phyloP scores from a whole-genome alignment of 75 land plant species.

The Ceratopteris richardii region DNA sequence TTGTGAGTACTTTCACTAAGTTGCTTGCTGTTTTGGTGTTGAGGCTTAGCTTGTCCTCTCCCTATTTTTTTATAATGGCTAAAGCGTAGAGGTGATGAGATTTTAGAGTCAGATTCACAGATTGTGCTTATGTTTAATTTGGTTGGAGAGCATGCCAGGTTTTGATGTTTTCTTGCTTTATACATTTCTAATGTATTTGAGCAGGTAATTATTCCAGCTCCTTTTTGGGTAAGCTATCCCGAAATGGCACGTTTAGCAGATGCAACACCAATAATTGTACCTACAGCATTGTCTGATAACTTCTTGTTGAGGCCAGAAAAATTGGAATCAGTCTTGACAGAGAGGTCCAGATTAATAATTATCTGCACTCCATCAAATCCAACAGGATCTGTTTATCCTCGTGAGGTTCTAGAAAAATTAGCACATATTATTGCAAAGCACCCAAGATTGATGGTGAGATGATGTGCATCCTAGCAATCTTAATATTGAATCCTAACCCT shows the following conservation, averaged over 20 bases:
- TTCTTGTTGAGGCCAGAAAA: constrained; percentile 78
- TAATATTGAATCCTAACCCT: too few species aligned
- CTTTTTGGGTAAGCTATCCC: constrained; percentile 95
- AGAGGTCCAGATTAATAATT: constrained; percentile 84
- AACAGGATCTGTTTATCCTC: constrained; percentile 90
- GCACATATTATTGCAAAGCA: constrained; percentile 79
- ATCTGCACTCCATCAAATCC: constrained; percentile 95
- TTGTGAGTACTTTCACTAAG: too few species aligned
- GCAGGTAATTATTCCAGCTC: constrained; percentile 95
- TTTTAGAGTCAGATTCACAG: too few species aligned
- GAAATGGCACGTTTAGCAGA: constrained; percentile 89
- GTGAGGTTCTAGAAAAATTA: constrained; percentile 62
- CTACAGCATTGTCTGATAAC: constrained; percentile 58
- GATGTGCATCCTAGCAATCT: neutral
- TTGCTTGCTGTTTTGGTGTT: too few species aligned
- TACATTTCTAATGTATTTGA: neutral
- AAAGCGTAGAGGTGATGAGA: too few species aligned
- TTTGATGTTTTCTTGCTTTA: too few species aligned
- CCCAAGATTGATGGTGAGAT: constrained; percentile 77
- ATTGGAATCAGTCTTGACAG: constrained; percentile 57
- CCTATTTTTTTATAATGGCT: too few species aligned
- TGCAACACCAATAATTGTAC: constrained; percentile 79
- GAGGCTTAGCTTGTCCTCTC: too few species aligned
- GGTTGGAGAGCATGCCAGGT: too few species aligned
- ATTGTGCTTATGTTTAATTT: too few species aligned